Percentiles rank a stretch among this genome's conserved stretches.
Evolutionary conservation across 2,329 filamentous ascomycete species (phyloP).

Genomic region (Aureobasidium vineae): DNA sequence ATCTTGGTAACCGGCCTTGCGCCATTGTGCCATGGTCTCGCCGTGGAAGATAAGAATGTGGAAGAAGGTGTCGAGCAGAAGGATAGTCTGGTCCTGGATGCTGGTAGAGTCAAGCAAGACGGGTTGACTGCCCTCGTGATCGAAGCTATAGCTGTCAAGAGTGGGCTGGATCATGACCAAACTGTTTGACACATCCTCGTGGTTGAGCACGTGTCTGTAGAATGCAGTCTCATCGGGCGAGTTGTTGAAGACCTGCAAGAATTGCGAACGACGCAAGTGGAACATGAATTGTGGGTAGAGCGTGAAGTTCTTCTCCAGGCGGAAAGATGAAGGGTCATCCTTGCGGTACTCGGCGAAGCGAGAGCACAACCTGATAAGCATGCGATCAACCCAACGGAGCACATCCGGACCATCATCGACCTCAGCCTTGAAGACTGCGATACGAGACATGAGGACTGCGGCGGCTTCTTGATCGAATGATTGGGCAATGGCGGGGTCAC

Average conservation of each 20-base stretch:
- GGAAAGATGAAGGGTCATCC: conserved; percentile 95
- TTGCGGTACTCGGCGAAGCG: conserved; percentile 97
- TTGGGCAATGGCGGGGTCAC: conserved; percentile 90
- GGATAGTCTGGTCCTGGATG: conserved; percentile 89
- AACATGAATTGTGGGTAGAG: conserved; percentile 99
- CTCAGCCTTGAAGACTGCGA: conserved; percentile 98
- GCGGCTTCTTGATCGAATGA: conserved; percentile 98
- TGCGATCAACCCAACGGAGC: conserved; percentile 94
- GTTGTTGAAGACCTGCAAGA: conserved; percentile 99
- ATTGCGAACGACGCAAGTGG: conserved; percentile 93
- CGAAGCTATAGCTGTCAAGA: conserved; percentile 93
- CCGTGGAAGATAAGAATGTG: conserved; percentile 99
- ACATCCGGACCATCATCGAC: conserved; percentile 99
- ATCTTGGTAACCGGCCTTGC: conserved; percentile 95
- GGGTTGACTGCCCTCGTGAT: conserved; percentile 87
- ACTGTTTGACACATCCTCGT: conserved; percentile 95
- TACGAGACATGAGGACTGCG: conserved; percentile 97
- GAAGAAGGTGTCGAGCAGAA: conserved; percentile 98
- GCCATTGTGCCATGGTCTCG: conserved; percentile 96
- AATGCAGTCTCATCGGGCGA: conserved; percentile 99
- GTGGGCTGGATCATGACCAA: conserved; percentile 99
- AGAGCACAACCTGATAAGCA: conserved; percentile 95
- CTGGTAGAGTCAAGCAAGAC: conserved; percentile 96
- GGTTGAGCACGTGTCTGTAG: conserved; percentile 93
- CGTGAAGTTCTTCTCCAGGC: conserved; percentile 97